These are phyloP conservation scores for Filobasidium floriforme DNA, from an alignment of 768 basidiomycete genomes.

Conservation along the genomic window DNA sequence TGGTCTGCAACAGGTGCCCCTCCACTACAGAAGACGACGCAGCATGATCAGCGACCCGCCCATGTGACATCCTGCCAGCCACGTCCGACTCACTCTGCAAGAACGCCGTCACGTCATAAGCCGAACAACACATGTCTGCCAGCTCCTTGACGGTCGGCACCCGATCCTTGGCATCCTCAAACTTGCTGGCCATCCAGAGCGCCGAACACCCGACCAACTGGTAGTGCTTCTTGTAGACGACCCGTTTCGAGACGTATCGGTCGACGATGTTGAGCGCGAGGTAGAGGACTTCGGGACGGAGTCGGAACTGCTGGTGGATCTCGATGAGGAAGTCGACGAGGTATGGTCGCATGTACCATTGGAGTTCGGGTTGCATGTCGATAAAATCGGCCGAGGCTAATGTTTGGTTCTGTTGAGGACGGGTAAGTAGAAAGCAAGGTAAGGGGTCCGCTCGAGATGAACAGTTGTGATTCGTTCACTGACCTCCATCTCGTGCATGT, in stretches of 20 bases:
- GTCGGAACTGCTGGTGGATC: slow-evolving; percentile 92
- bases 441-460: slow-evolving; percentile 9
- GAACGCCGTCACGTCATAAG: slow-evolving; percentile 94
- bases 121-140: slow-evolving; percentile 87
- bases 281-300: slow-evolving; percentile 96
- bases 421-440: neutral
- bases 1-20: slow-evolving; percentile 88
- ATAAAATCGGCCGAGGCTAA: slow-evolving; percentile 90
- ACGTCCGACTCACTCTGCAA: slow-evolving; percentile 53
- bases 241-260: slow-evolving; percentile 95
- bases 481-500: slow-evolving; percentile 99
- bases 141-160: slow-evolving; percentile 93
- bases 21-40: slow-evolving; percentile 58
- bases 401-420: slow-evolving; percentile 58
- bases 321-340: slow-evolving; percentile 98
- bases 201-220: slow-evolving; percentile 98
- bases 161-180: slow-evolving; percentile 97
- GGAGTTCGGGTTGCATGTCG: slow-evolving; percentile 98
- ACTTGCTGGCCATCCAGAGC: slow-evolving; percentile 98
- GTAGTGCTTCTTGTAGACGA: slow-evolving; percentile 98
- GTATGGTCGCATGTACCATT: slow-evolving; percentile 98
- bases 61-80: neutral
- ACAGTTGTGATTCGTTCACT: slow-evolving; percentile 41
- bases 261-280: slow-evolving; percentile 98
- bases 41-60: neutral